Evolutionary conservation across 768 basidiomycete species (phyloP), one percentile per base, ranked within the genome.

Genomic region (Ramaria sp.): DNA sequence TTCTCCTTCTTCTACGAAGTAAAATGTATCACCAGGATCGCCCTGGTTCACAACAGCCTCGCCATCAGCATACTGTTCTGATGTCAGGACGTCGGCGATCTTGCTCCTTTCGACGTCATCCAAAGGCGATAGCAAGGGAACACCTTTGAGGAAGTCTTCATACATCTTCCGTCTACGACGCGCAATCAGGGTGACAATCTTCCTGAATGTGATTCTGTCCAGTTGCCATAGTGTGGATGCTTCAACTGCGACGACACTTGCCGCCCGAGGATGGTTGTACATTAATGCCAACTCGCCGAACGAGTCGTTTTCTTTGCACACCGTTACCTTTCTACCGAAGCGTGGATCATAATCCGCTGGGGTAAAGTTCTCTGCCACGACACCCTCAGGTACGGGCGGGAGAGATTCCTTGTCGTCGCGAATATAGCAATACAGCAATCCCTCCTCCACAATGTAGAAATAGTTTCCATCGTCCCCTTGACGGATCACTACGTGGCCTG

Each of bases 271-370:
- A 62, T 95, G 93, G 34, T 91, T 92, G 72, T 99, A 95, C 95
- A 99, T 97, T 63, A 99, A 73, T 31, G 96, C 96, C 55, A 99
- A 78, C 71, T 99, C 95, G 45, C 96, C 96, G 59, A 98, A 97
- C 45, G 87, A 92, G 59, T 78, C 82, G 3, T 93, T 92, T 1
- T 89, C 83, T 46, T 75, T 78, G 76, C 88, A 92, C 58, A 90
- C 87, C 53, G 84, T 81, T 1, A 97, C 96, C 67, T 87, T 83
- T 59, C 80, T 83, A 22, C 91, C 91, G 63, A 83, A 83, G 59
- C 81, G 78, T 4, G 82, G 76, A 61, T 91, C 85, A 59, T 80
- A 80, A 4, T 80, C 80, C 1, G 82, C 76, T 60, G 80, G 79
- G n/a, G 78, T 65, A 62, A 83, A 80, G 67, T 78, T 81, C 59